Evolutionary conservation across 768 basidiomycete genomes (phyloP).

Genomic region (Suillus ampliporus): DNA sequence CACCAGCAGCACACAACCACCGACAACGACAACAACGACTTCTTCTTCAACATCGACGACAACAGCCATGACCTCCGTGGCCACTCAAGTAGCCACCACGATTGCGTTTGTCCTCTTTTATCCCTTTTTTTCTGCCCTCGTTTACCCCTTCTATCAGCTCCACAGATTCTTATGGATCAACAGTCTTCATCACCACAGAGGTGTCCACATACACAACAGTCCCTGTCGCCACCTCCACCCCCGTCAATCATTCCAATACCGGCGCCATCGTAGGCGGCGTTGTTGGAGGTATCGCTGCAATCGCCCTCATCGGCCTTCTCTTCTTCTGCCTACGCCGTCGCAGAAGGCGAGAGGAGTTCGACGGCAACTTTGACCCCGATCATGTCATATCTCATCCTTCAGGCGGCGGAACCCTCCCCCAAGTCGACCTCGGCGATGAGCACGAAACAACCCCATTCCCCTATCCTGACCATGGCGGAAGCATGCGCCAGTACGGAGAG

Average conservation of each 20-base stretch:
- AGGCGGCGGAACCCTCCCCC: constrained; percentile 33
- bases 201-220: constrained; percentile 22
- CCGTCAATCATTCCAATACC: constrained; percentile 11
- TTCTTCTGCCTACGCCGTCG: constrained; percentile 36
- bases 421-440: constrained; percentile 36
- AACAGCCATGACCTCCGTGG: constrained; percentile 1
- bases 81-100: constrained; percentile 9
- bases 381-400: constrained; percentile 39
- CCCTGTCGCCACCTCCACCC: constrained; percentile 12
- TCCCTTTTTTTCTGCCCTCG: not conserved
- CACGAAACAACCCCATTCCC: constrained; percentile 28
- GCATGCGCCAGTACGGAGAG: constrained; percentile 31
- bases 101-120: constrained; percentile 28
- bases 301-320: constrained; percentile 35
- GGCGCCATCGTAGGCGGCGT: constrained; percentile 58
- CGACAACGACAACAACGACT: not conserved
- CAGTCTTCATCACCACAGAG: constrained; percentile 24
- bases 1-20: not conserved
- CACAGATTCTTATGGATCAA: constrained; percentile 28
- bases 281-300: constrained; percentile 49
- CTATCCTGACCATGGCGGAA: constrained; percentile 21
- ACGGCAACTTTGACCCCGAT: constrained; percentile 57
- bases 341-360: constrained; percentile 45
- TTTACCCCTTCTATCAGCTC: constrained; percentile 19
- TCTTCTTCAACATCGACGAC: constrained; percentile 13